Evolutionary conservation across 306 rosid genomes (phyloP), one percentile per base, ranked within the genome.

Genomic region (Sophora flavescens): DNA sequence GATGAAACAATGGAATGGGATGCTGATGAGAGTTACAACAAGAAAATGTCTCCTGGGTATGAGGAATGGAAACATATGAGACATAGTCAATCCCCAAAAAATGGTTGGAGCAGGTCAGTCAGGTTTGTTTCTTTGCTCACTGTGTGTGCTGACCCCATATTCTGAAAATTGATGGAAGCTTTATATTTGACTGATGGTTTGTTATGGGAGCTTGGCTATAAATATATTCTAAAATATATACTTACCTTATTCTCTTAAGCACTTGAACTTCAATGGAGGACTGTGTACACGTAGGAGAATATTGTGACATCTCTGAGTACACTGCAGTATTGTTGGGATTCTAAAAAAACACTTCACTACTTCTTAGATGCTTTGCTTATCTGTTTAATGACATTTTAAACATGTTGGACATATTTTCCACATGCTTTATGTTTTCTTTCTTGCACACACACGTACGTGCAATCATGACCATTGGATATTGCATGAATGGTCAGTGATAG

Each of bases 1-100:
- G 90, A 87, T 68, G 75, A 81, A 79, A 61, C 86, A 65, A 67
- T 80, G 79, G 89, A 84, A 56, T 89, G 91, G 91, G 93, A 92
- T 32, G 84, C 44, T 9, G 97, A 89, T 76, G 90, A 57, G 80
- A 83, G 79, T 84, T 88, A 89, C 57, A 16, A 62, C 80, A 81
- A 83, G 54, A 85, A 83, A 79, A 87, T 87, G 85, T 94, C 98
- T 80, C 97, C 94, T 72, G 90, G 89, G 72, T 82, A 83, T 36
- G 92, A 90, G 76, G 96, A 86, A 74, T 81, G 97, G 97, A 82
- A 84, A 80, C 82, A 79, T 11, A 88, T 75, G 78, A 80, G 82
- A 59, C 83, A n/a, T 48, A 91, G 89, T 75, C 91, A 60, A 72
- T 92, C 97, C 67, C 97, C 95, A 30, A 84, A 80, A 88, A 80